Conservation (phyloP, 2,329 filamentous ascomycete genomes). For the Aspergillus flavus region DNA sequence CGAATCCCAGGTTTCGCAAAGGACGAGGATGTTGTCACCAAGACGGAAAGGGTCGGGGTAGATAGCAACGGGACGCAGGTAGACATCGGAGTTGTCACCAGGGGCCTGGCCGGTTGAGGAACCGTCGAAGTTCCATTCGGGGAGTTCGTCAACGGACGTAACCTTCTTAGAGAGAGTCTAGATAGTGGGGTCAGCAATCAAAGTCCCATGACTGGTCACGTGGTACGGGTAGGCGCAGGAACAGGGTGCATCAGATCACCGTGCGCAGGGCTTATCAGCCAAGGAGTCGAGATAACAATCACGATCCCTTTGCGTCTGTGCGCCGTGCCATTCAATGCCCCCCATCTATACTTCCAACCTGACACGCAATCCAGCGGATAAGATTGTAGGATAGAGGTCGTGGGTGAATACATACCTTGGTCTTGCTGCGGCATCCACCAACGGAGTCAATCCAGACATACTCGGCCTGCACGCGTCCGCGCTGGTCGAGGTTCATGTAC, state of each 20-base stretch:
- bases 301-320: background rate
- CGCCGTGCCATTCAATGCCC: background rate
- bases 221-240: constrained; percentile 32
- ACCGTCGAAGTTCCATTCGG: constrained; percentile 83
- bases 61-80: constrained; percentile 86
- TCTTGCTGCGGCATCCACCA: constrained; percentile 89
- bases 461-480: constrained; percentile 86
- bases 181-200: background rate
- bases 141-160: constrained; percentile 63
- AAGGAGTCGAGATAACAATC: constrained; percentile 13
- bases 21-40: constrained; percentile 88
- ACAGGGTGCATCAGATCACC: constrained; percentile 18
- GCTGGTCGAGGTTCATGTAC: constrained; percentile 85
- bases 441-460: constrained; percentile 93
- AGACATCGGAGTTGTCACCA: constrained; percentile 95
- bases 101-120: constrained; percentile 91
- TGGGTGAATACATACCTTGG: constrained; percentile 70
- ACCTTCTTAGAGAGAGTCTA: constrained; percentile 67
- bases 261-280: constrained; percentile 32
- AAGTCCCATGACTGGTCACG: constrained; percentile 21
- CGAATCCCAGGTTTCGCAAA: constrained; percentile 90
- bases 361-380: constrained; percentile 1
- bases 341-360: background rate
- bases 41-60: constrained; percentile 91
- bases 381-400: background rate